Evolutionary conservation across 352 stramenopile species (phyloP), one percentile per base, ranked within the genome.

Genomic region (Phytopythium montanum): DNA sequence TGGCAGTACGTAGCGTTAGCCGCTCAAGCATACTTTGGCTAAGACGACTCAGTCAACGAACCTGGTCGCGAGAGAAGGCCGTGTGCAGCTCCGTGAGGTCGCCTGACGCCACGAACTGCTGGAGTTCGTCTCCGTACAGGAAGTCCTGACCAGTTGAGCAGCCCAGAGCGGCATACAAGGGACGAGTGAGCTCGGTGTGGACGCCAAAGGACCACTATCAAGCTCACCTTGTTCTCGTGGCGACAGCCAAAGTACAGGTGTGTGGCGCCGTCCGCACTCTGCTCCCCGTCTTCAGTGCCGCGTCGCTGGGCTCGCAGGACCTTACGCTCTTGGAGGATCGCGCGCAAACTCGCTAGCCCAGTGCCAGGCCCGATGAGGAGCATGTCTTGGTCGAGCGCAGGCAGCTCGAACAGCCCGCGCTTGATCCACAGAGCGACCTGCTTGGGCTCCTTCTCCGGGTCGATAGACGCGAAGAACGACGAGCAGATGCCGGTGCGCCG

Each of bases 361-460:
- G 91, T 98, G 42, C 90, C 91, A 18, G 93, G 93, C 0, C 92
- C 94, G 26, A 97, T 90, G 19, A 98, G 76, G n/a, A 98, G 62
- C 58, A 97, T 69, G 34, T 84, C 61, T 21, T 76, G 70, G 7
- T 74, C 65, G 41, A 77, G 62, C 26, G 54, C 60, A 0, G 80
- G 75, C 1, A 76, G 76, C 16, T 79, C 63, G 63, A 98, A 96
- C 1, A 90, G 72, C 7, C 92, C 88, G 13, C 73, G 86, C 68
- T 96, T 96, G 51, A 98, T 88, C 75, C 79, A 97, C 61, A 97
- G 71, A 0, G 85, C 70, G 18, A 98, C 66, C 13, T 66, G 21
- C 19, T 54, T 72, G 28, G 71, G 50, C 18, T 72, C 59, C 23
- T 75, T 76, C 1, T 60, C 68, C 18, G 75, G 70, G 39, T 79